Evolutionary conservation across 202 grass and related monocot genomes (phyloP).

Genomic region (Elaeis oleifera): DNA sequence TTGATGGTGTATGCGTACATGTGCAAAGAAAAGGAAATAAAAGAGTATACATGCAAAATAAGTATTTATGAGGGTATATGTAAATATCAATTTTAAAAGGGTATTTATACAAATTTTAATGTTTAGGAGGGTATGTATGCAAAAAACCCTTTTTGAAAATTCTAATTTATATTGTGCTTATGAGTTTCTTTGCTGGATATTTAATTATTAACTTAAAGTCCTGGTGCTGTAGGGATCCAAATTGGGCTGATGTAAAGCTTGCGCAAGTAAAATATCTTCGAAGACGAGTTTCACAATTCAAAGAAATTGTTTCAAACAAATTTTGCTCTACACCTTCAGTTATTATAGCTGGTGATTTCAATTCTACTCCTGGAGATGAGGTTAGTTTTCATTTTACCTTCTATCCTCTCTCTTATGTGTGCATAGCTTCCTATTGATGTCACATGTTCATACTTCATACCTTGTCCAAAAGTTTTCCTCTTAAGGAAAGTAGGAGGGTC

Average conservation of each 20-base stretch:
- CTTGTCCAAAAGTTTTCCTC: no score
- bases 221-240: constrained; percentile 65
- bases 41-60: no score
- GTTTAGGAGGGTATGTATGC: no score
- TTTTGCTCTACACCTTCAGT: constrained; percentile 62
- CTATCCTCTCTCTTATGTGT: not conserved
- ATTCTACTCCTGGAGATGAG: constrained; percentile 82
- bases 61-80: no score
- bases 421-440: no score
- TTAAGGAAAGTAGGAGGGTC: no score
- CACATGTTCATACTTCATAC: no score
- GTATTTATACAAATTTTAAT: no score
- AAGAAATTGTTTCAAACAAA: constrained; percentile 59
- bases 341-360: constrained; percentile 80
- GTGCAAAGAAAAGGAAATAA: no score
- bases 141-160: constrained; percentile 1
- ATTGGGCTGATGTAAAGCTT: constrained; percentile 85
- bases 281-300: constrained; percentile 56
- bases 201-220: not conserved
- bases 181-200: constrained; percentile 13
- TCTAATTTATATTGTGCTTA: not conserved
- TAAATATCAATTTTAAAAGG: no score
- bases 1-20: no score
- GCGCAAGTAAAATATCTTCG: constrained; percentile 93
- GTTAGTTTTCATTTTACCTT: constrained; percentile 28